Evolutionary conservation across 2,329 filamentous ascomycete genomes (phyloP).

Genomic region (Penicillium sp.): DNA sequence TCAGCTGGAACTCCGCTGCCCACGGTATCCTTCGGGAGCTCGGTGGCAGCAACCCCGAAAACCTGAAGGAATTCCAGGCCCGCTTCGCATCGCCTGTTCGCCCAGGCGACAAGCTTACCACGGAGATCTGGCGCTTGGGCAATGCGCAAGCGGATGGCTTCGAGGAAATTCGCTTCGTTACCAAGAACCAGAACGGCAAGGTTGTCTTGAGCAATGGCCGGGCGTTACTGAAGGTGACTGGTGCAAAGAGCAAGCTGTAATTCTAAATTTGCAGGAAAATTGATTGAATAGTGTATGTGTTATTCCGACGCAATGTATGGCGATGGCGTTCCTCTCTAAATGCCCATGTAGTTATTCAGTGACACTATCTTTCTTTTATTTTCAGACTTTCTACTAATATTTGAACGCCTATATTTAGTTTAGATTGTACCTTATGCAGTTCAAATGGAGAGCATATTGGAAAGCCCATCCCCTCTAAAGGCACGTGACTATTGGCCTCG

Average conservation of each 20-base stretch:
- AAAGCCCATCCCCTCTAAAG: not conserved
- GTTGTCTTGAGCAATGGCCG: constrained; percentile 85
- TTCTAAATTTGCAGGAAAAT: not conserved
- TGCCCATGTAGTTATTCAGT: not conserved
- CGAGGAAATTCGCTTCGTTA: constrained; percentile 82
- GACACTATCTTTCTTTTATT: not conserved
- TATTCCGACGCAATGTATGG: not conserved
- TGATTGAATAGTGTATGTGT: not conserved
- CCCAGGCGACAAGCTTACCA: constrained; percentile 79
- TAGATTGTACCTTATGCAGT: not conserved
- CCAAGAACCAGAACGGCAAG: constrained; percentile 77
- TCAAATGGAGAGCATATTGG: not conserved
- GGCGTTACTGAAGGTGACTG: constrained; percentile 70
- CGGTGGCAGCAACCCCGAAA: constrained; percentile 74
- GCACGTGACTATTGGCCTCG: constrained; percentile 11
- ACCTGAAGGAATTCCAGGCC: constrained; percentile 85
- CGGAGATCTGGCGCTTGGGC: constrained; percentile 78
- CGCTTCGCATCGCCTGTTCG: constrained; percentile 82
- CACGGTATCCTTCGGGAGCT: constrained; percentile 73
- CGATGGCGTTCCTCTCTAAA: not conserved
- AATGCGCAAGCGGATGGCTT: constrained; percentile 58
- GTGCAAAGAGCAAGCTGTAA: constrained; percentile 65
- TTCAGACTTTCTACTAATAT: not conserved
- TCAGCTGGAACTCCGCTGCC: constrained; percentile 78
- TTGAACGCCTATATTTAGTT: not conserved